Conservation (phyloP, 2,329 filamentous ascomycete species). For the Ramichloridium luteum region DNA sequence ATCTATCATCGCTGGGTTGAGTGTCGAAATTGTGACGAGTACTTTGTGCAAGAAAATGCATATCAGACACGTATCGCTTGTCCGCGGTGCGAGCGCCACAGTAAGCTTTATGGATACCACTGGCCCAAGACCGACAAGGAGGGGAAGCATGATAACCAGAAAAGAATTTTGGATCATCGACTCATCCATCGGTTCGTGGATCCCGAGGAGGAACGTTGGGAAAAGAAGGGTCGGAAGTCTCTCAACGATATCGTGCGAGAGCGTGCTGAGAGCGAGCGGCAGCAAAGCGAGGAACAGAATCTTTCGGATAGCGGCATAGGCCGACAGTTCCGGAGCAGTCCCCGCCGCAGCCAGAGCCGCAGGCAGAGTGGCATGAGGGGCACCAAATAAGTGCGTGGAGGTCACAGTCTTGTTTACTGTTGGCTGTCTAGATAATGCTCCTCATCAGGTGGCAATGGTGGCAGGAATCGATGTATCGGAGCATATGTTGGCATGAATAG, state of each 20-base stretch:
- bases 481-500: no score
- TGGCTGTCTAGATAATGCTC: no score
- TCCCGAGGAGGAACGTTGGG: constrained; percentile 29
- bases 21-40: constrained; percentile 68
- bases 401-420: no score
- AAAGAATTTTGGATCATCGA: constrained; percentile 69
- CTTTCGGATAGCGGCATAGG: constrained; percentile 1
- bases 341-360: constrained; percentile 8
- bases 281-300: constrained; percentile 13
- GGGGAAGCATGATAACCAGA: constrained; percentile 57
- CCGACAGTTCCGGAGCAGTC: constrained; percentile 4
- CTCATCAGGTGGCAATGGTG: no score
- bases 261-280: constrained; percentile 15
- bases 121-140: constrained; percentile 92
- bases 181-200: constrained; percentile 73
- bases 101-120: constrained; percentile 83
- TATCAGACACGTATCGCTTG: constrained; percentile 79
- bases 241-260: constrained; percentile 19
- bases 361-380: constrained; percentile 10
- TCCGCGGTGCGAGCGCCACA: constrained; percentile 86
- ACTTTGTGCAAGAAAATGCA: constrained; percentile 79
- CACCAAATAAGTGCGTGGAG: no score
- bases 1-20: constrained; percentile 74
- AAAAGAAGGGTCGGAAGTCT: constrained; percentile 24
- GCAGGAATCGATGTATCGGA: no score